Evolutionary conservation across 768 basidiomycete genomes (phyloP).

Genomic region (Clathrus columnatus): DNA sequence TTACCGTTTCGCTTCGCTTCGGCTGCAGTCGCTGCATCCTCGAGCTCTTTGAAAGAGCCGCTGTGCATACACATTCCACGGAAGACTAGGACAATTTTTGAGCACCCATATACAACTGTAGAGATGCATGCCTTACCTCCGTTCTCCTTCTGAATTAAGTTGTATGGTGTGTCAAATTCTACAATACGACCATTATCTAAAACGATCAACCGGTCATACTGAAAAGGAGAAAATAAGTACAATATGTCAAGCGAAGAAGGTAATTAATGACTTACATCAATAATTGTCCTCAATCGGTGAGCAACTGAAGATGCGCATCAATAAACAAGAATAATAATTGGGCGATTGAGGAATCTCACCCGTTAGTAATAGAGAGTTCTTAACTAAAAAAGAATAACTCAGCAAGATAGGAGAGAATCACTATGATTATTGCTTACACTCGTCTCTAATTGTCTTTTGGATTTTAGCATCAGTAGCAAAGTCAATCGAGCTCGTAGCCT

Average conservation of each 20-base stretch:
- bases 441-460: constrained; percentile 29
- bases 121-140: constrained; percentile 18
- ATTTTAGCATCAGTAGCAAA: constrained; percentile 22
- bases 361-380: constrained; percentile 49
- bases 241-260: constrained; percentile 7
- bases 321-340: not conserved
- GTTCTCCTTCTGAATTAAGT: constrained; percentile 36
- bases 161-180: constrained; percentile 45
- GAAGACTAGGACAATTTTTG: constrained; percentile 27
- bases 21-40: constrained; percentile 38
- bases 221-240: constrained; percentile 21
- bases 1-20: not conserved
- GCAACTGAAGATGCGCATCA: constrained; percentile 39
- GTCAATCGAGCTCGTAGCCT: constrained; percentile 16
- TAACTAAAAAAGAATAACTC: constrained; percentile 32
- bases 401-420: constrained; percentile 26
- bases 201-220: constrained; percentile 66
- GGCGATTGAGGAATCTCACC: constrained; percentile 32
- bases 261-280: constrained; percentile 33
- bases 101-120: not conserved
- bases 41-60: constrained; percentile 39
- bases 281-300: constrained; percentile 67
- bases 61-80: constrained; percentile 43
- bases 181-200: constrained; percentile 46
- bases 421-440: constrained; percentile 14